phyloP scores from a whole-genome alignment of 805 yeast genomes.

The Lipomyces chichibuensis region DNA sequence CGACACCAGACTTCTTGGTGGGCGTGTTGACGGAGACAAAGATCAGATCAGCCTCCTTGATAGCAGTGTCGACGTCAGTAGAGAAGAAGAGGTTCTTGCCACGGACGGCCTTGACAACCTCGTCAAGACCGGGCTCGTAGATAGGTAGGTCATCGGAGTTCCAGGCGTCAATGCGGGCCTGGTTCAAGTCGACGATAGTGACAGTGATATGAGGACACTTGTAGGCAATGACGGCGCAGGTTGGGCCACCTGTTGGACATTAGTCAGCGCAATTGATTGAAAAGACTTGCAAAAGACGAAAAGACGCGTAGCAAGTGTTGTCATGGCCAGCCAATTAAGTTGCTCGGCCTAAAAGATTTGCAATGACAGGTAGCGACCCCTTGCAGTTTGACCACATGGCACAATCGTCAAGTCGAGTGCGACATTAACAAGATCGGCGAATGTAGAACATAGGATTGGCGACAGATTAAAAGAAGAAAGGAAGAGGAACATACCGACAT shows the following conservation, averaged over 20 bases:
- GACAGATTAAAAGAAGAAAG: neutral
- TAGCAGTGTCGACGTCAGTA: slow-evolving; percentile 41
- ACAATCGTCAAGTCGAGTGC: too few relatives aligned
- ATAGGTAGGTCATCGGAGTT: slow-evolving; percentile 42
- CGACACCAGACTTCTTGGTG: slow-evolving; percentile 42
- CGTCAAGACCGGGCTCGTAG: slow-evolving; percentile 43
- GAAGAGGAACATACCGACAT: slow-evolving; percentile 35
- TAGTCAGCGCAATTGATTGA: neutral
- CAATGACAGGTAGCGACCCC: too few relatives aligned
- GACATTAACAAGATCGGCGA: too few relatives aligned
- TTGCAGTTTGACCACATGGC: too few relatives aligned
- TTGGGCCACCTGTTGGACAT: slow-evolving; percentile 40
- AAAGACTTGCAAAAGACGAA: neutral
- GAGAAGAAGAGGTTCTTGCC: slow-evolving; percentile 42
- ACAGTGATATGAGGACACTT: slow-evolving; percentile 39
- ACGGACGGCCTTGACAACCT: slow-evolving; percentile 39
- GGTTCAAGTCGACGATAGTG: slow-evolving; percentile 41
- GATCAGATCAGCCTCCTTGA: slow-evolving; percentile 41
- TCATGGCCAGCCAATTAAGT: neutral
- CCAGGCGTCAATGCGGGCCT: slow-evolving; percentile 42
- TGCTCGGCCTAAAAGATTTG: too few relatives aligned
- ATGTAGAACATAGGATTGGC: neutral
- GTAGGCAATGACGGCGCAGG: slow-evolving; percentile 42
- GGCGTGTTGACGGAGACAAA: slow-evolving; percentile 44
- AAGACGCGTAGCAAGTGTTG: neutral